Percentiles rank a stretch among this genome's conserved stretches.
These are phyloP conservation scores for Andrographis paniculata DNA, from an alignment of 305 asterid genomes.

Conservation along the genomic window DNA sequence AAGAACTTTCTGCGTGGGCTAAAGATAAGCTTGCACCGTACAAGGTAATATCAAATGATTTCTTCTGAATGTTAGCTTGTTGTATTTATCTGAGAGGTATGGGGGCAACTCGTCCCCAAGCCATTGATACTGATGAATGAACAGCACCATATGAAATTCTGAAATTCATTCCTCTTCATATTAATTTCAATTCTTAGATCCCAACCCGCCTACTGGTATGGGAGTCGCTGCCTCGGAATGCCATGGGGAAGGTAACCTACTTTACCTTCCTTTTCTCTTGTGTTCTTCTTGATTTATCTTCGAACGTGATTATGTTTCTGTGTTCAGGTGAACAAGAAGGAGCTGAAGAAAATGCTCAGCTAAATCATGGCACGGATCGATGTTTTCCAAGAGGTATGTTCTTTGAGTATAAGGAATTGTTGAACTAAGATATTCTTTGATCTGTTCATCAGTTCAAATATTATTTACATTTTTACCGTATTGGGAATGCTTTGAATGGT, in stretches of 20 bases:
- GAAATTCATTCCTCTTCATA: background rate
- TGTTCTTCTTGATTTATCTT: background rate
- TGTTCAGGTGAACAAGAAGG: constrained; percentile 85
- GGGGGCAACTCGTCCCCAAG: background rate
- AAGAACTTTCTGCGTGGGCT: constrained; percentile 77
- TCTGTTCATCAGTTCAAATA: too few relatives aligned
- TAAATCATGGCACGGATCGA: too few relatives aligned
- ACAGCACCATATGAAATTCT: background rate
- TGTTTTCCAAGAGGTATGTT: too few relatives aligned
- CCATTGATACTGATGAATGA: background rate
- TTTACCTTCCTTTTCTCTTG: background rate
- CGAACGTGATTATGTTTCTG: background rate
- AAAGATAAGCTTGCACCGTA: constrained; percentile 94
- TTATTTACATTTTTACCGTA: too few relatives aligned
- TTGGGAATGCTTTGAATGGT: too few relatives aligned
- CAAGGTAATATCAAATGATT: constrained; percentile 44
- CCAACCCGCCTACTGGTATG: constrained; percentile 69
- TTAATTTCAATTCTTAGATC: constrained; percentile 30
- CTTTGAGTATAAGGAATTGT: too few relatives aligned
- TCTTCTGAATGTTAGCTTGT: background rate
- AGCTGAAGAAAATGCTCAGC: constrained; percentile 52
- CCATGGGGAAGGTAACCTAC: constrained; percentile 88
- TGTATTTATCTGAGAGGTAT: too few relatives aligned
- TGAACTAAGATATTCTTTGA: too few relatives aligned
- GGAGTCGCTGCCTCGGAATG: constrained; percentile 94